phyloP scores from a whole-genome alignment of 169 alveolate genomes.

The Babesia microti region DNA sequence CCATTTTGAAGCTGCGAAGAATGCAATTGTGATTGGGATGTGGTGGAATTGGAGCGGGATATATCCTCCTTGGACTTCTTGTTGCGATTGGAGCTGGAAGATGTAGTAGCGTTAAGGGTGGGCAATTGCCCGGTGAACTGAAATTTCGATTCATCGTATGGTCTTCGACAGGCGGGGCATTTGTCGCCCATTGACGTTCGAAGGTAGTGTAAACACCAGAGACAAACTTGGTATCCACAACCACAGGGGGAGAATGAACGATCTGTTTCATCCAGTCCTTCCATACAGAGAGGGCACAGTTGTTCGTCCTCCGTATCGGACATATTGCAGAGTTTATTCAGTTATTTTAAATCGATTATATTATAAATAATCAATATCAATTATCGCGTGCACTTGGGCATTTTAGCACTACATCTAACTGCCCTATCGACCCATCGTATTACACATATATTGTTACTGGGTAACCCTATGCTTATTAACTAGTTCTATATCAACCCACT shows the following conservation, averaged over 20 bases:
- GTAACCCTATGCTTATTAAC: too few relatives aligned
- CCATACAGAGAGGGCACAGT: constrained; percentile 78
- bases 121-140: constrained; percentile 35
- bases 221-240: constrained; percentile 81
- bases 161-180: constrained; percentile 83
- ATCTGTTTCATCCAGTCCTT: constrained; percentile 78
- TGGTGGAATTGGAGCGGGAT: constrained; percentile 8
- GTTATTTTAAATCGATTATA: too few relatives aligned
- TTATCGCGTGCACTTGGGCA: too few relatives aligned
- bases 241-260: constrained; percentile 76
- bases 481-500: too few relatives aligned
- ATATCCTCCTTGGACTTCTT: constrained; percentile 15
- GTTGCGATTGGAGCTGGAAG: constrained; percentile 1
- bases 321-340: too few relatives aligned
- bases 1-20: constrained; percentile 5
- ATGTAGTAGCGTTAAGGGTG: background rate
- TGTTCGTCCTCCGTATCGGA: constrained; percentile 46
- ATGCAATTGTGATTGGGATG: constrained; percentile 2
- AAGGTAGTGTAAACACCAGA: constrained; percentile 80
- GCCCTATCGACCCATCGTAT: too few relatives aligned
- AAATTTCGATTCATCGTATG: constrained; percentile 68
- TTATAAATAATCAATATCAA: too few relatives aligned
- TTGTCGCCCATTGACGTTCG: constrained; percentile 74
- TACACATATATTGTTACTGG: too few relatives aligned
- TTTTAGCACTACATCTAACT: too few relatives aligned